Percentiles rank a stretch among this genome's conserved stretches.
Evolutionary conservation across 495 filamentous ascomycete species (phyloP).

Genomic region (Penicillium waksmanii): DNA sequence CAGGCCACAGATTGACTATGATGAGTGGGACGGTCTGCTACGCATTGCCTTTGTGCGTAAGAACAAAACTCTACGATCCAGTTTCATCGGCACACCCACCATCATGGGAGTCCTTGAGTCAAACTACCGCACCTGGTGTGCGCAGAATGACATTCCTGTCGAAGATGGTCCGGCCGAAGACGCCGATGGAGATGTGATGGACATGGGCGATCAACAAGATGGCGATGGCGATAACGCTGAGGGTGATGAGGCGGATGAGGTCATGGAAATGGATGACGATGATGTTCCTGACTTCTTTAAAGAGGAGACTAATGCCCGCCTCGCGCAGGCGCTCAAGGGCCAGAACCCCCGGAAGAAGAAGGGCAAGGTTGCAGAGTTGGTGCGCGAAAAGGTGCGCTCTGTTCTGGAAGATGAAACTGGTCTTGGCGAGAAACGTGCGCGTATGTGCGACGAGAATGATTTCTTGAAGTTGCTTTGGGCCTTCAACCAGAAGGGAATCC

Average conservation of each 20-base stretch:
- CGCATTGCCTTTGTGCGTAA: conserved; percentile 80
- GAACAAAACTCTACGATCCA: conserved; percentile 77
- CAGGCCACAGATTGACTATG: conserved; percentile 82
- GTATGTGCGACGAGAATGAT: conserved; percentile 88
- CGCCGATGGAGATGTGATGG: conserved; percentile 44
- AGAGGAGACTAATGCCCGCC: conserved; percentile 57
- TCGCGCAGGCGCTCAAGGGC: conserved; percentile 44
- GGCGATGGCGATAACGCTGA: conserved; percentile 1
- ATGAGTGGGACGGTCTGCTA: conserved; percentile 92
- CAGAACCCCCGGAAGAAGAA: conserved; percentile 60
- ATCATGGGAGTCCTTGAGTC: conserved; percentile 80
- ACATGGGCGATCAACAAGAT: conserved; percentile 44
- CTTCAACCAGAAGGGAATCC: conserved; percentile 90
- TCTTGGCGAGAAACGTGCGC: conserved; percentile 76
- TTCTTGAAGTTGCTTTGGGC: conserved; percentile 76
- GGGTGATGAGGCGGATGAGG: conserved; percentile 47
- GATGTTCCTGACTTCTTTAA: conserved; percentile 80
- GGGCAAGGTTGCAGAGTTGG: conserved; percentile 74
- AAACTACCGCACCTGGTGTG: conserved; percentile 89
- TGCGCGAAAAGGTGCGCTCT: conserved; percentile 80
- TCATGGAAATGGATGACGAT: conserved; percentile 61
- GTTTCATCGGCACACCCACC: conserved; percentile 73
- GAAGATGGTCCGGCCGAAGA: conserved; percentile 67
- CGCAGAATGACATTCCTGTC: conserved; percentile 75
- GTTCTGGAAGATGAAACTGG: conserved; percentile 77